Percentiles rank a stretch among this genome's conserved stretches.
Conservation (phyloP, 2,329 filamentous ascomycete genomes). For the Fusarium coffeatum region DNA sequence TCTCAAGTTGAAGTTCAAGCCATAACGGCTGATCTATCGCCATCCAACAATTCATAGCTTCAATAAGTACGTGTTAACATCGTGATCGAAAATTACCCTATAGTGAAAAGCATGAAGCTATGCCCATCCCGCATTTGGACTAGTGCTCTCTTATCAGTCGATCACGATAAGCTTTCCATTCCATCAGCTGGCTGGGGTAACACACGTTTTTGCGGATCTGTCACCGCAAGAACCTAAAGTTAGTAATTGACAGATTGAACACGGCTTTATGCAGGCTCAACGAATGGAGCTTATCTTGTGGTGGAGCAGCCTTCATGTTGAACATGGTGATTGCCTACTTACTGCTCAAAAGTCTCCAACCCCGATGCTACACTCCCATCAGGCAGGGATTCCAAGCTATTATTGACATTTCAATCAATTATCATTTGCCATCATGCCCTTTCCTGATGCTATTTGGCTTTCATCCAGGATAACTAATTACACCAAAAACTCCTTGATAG, state of each 20-base stretch:
- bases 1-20: background rate
- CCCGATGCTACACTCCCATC: too few relatives aligned
- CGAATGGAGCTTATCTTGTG: accelerated
- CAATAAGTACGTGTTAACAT: background rate
- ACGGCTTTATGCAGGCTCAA: background rate
- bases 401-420: too few relatives aligned
- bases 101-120: background rate
- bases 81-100: background rate
- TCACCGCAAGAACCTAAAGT: background rate
- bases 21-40: background rate
- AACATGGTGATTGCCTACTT: too few relatives aligned
- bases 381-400: too few relatives aligned
- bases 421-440: accelerated
- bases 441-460: accelerated
- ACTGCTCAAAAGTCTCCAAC: too few relatives aligned
- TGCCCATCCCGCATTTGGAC: background rate
- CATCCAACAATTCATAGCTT: accelerated
- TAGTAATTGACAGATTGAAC: background rate
- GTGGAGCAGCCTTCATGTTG: too few relatives aligned
- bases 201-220: background rate
- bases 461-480: background rate
- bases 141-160: background rate
- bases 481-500: constrained; percentile 55
- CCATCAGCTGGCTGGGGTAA: background rate
- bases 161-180: background rate